These are phyloP conservation scores for Anacardium occidentale DNA, from an alignment of 345 rosid species.

Conservation along the genomic window DNA sequence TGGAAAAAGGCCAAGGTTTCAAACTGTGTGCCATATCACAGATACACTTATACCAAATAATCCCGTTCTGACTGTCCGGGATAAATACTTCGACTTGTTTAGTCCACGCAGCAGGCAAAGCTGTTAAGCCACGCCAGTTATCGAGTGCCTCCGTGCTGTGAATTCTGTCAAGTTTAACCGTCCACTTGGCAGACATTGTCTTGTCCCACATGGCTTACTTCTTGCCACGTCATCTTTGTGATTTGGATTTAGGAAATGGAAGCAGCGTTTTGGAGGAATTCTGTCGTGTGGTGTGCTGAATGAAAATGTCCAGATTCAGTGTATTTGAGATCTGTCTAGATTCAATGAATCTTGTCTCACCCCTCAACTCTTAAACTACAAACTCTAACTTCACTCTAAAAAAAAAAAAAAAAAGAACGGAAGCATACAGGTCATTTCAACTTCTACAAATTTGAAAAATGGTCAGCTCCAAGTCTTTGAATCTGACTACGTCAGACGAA, in stretches of 20 bases:
- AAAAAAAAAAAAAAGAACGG: too few species aligned
- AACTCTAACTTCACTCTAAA: too few species aligned
- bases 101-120: not conserved
- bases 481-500: too few species aligned
- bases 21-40: not conserved
- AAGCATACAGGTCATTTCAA: too few species aligned
- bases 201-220: not conserved
- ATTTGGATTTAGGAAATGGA: slow-evolving; percentile 22
- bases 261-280: not conserved
- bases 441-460: too few species aligned
- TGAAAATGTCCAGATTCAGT: slow-evolving; percentile 17
- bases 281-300: too few species aligned
- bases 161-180: too few species aligned
- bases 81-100: not conserved
- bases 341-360: slow-evolving; percentile 6
- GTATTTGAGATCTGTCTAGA: slow-evolving; percentile 10
- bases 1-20: not conserved
- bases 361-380: too few species aligned
- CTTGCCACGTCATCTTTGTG: not conserved
- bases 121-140: not conserved
- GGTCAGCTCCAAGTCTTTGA: too few species aligned
- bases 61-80: not conserved
- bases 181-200: slow-evolving; percentile 15
- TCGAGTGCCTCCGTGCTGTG: slow-evolving; percentile 9
- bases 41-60: not conserved